Base-by-base conservation (phyloP, 1,284 basidiomycete species). In the Leccinum pachyderme region DNA sequence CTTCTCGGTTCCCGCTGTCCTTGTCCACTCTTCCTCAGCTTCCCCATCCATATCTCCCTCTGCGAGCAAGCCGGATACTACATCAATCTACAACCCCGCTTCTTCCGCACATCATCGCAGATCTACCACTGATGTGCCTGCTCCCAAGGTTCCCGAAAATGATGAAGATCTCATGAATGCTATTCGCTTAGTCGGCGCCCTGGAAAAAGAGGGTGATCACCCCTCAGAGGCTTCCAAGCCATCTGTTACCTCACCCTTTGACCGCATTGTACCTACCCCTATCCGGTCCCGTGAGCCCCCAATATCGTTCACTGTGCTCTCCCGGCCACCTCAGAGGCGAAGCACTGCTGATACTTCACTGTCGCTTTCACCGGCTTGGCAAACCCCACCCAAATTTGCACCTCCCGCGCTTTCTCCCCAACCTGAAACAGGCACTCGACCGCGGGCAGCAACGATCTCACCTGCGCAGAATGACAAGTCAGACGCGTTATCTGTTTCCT, bases 221-320 rank as follows among this genome's bases (percentile, higher is more conserved):
- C 27, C 57, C 18, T 48, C 56, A 28, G 49, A 12, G 25, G 11
- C 41, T 2, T 8, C 54, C 27, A 48, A 24, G 28, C 28, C 47
- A 13, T 35, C 59, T 6, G 15, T 46, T 29, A 56, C 47, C 35
- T 29, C 54, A 22, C 48, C 53, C 7, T 54, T 45, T 45, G 63
- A 70, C 18, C 72, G 69, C 27, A 82, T 87, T 53, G 77, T 81
- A 13, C 87, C 87, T 1, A 87, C 84, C 25, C 80, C 80, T 12
- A 86, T 89, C 53, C 81, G 81, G 55, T 76, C 81, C 59, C 80
- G 86, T 28, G 75, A 80, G 43, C 80, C 83, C 2, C 78, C 80
- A 1, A 80, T 85, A 2, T 75, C 83, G 9, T 90, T 89, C 62
- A 81, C 81, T 53, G 86, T 89, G 31, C 86, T 83, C 3, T 87